Evolutionary conservation across 2,329 filamentous ascomycete species (phyloP), one percentile per base, ranked within the genome.

Genomic region (Colletotrichum noveboracense): DNA sequence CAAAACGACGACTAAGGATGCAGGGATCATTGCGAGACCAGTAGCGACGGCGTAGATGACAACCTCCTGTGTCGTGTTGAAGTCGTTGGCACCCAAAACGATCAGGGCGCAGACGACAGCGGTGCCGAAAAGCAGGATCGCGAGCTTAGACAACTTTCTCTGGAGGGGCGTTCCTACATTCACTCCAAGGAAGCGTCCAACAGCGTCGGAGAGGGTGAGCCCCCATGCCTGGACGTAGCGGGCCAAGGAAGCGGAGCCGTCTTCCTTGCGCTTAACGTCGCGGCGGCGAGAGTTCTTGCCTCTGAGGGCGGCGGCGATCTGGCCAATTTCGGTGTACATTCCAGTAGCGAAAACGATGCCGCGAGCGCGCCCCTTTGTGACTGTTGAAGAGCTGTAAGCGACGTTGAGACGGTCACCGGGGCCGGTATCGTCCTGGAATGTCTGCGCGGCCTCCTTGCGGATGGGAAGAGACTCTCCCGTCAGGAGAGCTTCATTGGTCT

Each of bases 111-210:
- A 86, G 67, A 88, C 74, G 43, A 88, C 80, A 60, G 86, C 93
- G 38, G 93, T 89, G 64, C 88, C 90, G 79, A 95, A 94, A 3
- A 95, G 89, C 3, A 93, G 83, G 30, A 94, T 89, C 7, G 93
- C 93, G 72, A 95, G 90, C 82, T 93, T 93, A 79, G 91, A 93
- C 64, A 95, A 85, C 81, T 93, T 94, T 78, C 89, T 90, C 82
- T 94, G 93, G 36, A 95, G 86, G 2, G 93, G 93, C 14, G 93
- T 95, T 52, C 93, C 93, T 36, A 91, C 84, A 52, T 83, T 85
- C 75, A 87, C 81, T 64, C 86, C 89, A 67, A 91, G 88, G 80
- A 90, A 87, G 77, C 87, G 83, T 24, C 86, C 86, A 64, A 84
- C 78, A 21, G 83, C 83, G 69, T 84, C 81, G 9, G 80, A 80